phyloP scores from a whole-genome alignment of 2,329 filamentous ascomycete genomes.

The Paecilomyces niveus region DNA sequence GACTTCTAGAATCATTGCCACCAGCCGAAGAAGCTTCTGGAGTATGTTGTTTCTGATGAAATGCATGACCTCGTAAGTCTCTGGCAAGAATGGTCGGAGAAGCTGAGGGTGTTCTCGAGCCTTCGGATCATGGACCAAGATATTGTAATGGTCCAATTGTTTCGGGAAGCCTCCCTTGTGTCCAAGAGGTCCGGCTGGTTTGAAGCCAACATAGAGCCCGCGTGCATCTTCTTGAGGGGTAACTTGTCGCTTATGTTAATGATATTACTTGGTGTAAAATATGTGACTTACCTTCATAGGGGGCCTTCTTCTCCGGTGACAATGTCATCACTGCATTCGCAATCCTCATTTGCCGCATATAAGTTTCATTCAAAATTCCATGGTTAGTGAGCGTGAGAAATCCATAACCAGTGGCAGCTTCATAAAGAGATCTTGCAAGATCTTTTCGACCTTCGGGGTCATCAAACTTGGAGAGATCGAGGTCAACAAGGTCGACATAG shows the following conservation, averaged over 20 bases:
- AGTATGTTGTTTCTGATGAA: neutral
- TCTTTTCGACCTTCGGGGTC: neutral
- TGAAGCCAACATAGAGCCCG: conserved; percentile 2
- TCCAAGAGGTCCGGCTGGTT: neutral
- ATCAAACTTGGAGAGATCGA: conserved; percentile 2
- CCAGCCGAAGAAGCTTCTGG: conserved; percentile 1
- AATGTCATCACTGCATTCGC: conserved; percentile 1
- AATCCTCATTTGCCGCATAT: neutral
- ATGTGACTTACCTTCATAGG: neutral
- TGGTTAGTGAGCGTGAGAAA: conserved; percentile 2
- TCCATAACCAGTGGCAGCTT: conserved; percentile 1
- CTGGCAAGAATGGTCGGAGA: neutral
- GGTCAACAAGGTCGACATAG: conserved; percentile 2
- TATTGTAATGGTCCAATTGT: conserved; percentile 1
- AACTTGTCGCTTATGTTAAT: neutral
- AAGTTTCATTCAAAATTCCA: neutral
- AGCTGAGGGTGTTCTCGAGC: neutral
- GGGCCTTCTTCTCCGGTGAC: neutral
- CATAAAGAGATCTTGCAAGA: neutral
- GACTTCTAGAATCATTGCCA: conserved; percentile 1
- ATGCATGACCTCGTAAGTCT: conserved; percentile 1
- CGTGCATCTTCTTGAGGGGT: conserved; percentile 2
- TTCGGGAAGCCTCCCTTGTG: conserved; percentile 1
- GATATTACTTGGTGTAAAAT: neutral
- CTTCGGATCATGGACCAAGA: conserved; percentile 1